Conservation (phyloP, 306 rosid genomes). For the Malus sylvestris region DNA sequence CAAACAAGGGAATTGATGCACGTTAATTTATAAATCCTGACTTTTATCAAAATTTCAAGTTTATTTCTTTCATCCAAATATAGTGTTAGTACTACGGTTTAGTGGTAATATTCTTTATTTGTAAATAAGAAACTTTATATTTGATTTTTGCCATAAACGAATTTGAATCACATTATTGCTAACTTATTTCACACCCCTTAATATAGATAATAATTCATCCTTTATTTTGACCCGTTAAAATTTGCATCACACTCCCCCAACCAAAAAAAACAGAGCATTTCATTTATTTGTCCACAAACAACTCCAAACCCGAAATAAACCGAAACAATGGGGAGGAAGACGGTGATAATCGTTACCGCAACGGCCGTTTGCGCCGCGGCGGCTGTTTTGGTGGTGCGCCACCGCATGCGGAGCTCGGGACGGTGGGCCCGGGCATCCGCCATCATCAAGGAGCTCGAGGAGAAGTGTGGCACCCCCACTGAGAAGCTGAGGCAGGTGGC, state of each 20-base stretch:
- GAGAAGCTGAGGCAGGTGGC: constrained; percentile 59
- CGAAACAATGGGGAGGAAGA: constrained; percentile 49
- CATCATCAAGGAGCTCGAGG: constrained; percentile 63
- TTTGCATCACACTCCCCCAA: not conserved
- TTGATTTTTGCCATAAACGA: no score
- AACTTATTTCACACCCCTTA: no score
- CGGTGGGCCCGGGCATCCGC: constrained; percentile 46
- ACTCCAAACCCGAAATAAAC: not conserved
- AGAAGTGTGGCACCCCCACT: constrained; percentile 61
- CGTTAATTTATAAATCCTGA: no score
- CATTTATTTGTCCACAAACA: not conserved
- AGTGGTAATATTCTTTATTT: no score
- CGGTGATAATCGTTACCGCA: constrained; percentile 46
- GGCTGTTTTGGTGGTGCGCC: constrained; percentile 47
- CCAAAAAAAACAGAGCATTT: not conserved
- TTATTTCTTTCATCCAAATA: no score
- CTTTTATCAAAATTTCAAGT: no score
- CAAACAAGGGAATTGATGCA: no score
- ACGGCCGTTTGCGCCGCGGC: constrained; percentile 39
- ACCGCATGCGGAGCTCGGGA: constrained; percentile 35
- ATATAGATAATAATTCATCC: no score
- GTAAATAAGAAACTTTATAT: no score
- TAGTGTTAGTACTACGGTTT: no score
- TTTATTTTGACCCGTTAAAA: not conserved
- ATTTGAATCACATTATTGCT: no score